Base-by-base conservation (phyloP, 495 filamentous ascomycete species). In the Cercophora newfieldiana region DNA sequence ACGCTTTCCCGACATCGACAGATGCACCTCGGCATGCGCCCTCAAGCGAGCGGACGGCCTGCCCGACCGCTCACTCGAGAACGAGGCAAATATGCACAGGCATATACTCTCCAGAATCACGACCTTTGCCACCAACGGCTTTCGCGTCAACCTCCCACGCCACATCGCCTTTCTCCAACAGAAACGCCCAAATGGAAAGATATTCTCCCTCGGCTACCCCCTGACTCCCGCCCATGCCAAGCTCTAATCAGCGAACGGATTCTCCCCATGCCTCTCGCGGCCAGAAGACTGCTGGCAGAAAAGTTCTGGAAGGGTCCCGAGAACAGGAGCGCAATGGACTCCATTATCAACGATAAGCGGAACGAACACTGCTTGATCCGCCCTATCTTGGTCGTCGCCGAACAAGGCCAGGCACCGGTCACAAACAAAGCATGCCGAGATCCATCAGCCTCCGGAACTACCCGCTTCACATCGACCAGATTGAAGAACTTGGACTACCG, bases 381-480 rank as follows among this genome's bases (percentile, higher is more conserved):
- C n/a, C n/a, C n/a, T n/a, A n/a, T n/a, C n/a, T n/a, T n/a, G n/a
- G n/a, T n/a, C n/a, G n/a, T n/a, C n/a, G n/a, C n/a, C n/a, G n/a
- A n/a, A n/a, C n/a, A n/a, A n/a, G n/a, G n/a, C n/a, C n/a, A n/a
- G n/a, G n/a, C n/a, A n/a, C n/a, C n/a, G n/a, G n/a, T n/a, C n/a
- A n/a, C n/a, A n/a, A n/a, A n/a, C n/a, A n/a, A 47, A 33, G 51
- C 14, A 62, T 1, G 59, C 19, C 57, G 58, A 62, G 63, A 7
- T 59, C 59, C 3, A 80, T 83, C 61, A 78, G 69, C 22, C 68
- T 85, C 14, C 74, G 78, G 3, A 85, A 86, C 66, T 83, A 71
- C 62, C 82, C 79, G 0, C 75, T 86, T 0, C 80, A 85, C 65
- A 47, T 80, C 1, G 77, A 85, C 60, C 80, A 85, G 60, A 78